These are phyloP conservation scores for Zalerion maritima DNA, from an alignment of 495 filamentous ascomycete genomes.

Conservation along the genomic window DNA sequence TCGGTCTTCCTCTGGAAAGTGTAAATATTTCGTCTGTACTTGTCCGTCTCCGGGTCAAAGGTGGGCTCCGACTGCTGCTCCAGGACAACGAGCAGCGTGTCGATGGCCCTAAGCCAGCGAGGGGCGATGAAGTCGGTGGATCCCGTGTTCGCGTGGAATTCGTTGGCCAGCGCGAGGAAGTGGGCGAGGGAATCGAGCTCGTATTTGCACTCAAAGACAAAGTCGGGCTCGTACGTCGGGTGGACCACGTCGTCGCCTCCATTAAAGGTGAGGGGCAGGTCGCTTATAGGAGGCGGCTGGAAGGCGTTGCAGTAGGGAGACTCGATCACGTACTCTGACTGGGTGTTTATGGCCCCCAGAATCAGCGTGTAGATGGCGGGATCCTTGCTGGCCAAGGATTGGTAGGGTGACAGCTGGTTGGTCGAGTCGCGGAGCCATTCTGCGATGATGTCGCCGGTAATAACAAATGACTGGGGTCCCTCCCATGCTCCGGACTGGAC, in stretches of 20 bases:
- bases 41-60: conserved; percentile 50
- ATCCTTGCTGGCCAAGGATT: conserved; percentile 68
- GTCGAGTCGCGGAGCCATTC: conserved; percentile 97
- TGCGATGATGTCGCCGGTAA: conserved; percentile 97
- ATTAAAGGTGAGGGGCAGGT: conserved; percentile 50
- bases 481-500: conserved; percentile 51
- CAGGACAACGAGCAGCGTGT: conserved; percentile 57
- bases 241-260: conserved; percentile 75
- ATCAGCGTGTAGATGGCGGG: conserved; percentile 61
- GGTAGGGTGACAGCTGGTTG: conserved; percentile 86
- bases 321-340: conserved; percentile 84
- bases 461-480: conserved; percentile 83
- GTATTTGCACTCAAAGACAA: conserved; percentile 98
- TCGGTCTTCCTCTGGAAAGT: conserved; percentile 71
- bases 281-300: conserved; percentile 77
- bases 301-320: conserved; percentile 98
- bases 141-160: conserved; percentile 68
- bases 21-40: conserved; percentile 60
- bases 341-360: conserved; percentile 90
- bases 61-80: conserved; percentile 67
- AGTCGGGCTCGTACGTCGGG: conserved; percentile 64
- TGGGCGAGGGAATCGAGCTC: conserved; percentile 90
- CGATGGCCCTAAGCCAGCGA: conserved; percentile 68
- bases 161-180: conserved; percentile 74
- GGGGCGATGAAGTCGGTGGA: conserved; percentile 63